Evolutionary conservation across 2,329 filamentous ascomycete species (phyloP), one percentile per base, ranked within the genome.

Genomic region (Colletotrichum sp.): DNA sequence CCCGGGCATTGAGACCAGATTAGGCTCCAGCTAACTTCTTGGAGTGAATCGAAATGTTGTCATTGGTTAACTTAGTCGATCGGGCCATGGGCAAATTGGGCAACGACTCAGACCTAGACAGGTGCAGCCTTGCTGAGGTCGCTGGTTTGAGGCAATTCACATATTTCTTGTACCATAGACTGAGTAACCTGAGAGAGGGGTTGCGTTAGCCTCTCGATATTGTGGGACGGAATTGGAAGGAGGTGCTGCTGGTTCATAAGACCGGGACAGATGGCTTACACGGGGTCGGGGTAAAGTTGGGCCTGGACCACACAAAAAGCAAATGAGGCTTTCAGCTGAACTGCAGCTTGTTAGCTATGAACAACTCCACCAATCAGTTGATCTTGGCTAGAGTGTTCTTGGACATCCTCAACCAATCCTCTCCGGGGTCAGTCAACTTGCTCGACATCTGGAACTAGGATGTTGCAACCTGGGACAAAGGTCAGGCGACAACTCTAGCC

Each of bases 321-420:
- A 67, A 75, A 32, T 28, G 52, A 52, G 34, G 34, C 36, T 22
- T 72, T 67, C 72, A 71, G 72, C 61, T 74, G 72, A 74, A 61
- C 57, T 72, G 72, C 68, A 72, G 44, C 28, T 48, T 22, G 25
- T 13, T 3, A 6, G 9, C 13, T 6, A 22, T 16, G 11, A 22
- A 8, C 25, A 61, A 19, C 28, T 52, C 72, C 30, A 66, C 61
- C 72, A 75, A 75, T 72, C 68, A 12, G 13, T 66, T 5, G 5
- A 48, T 15, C 6, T 3, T 5, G 19, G 27, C 61, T 30, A 52
- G 39, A 12, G 5, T 19, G 27, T 44, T 44, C 22, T 60, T 65
- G 28, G 39, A 65, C 4, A 36, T 16, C 15, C 13, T 28, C 5
- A 8, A 12, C 13, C 25, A 34, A 48, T 36, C 57, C 48, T 61